Evolutionary conservation across 495 filamentous ascomycete species (phyloP), one percentile per base, ranked within the genome.

Genomic region (Penicillium desertorum): DNA sequence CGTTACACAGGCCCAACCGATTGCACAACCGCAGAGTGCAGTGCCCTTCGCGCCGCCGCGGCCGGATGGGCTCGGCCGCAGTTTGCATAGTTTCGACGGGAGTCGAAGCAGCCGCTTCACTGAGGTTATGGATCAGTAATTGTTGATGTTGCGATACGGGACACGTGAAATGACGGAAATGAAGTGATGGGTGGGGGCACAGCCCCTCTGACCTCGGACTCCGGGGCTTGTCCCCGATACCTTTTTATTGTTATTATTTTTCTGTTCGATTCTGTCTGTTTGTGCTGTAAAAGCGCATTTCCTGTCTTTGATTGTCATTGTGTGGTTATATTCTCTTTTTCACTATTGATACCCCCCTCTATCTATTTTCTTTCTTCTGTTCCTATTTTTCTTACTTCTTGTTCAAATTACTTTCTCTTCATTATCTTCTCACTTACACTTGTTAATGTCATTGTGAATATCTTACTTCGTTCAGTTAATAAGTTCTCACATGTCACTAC

Each of bases 41-140:
- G 34, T 70, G 8, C 65, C 66, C 10, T 56, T 59, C 1, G 58
- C 63, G 4, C 67, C 71, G 0, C 61, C 51, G 52, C 69, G 63
- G 51, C 69, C 72, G 23, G 79, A 82, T 50, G 67, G 69, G 41
- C 48, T 84, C n/a, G 81, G 81, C 32, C 75, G 81, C 45, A 83
- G 79, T 57, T 75, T 78, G 71, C 75, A 79, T 5, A 80, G 78
- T 48, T 71, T 73, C 30, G 81, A 83, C 62, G 81, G 82, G 23
- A 83, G 80, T 59, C 73, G 80, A 53, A 70, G 79, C 30, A 83
- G 81, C 58, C 77, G 78, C 43, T 85, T 85, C 60, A 80, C 80
- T 36, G 82, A 85, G 62, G 74, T 72, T 36, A 39, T 71, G 12
- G 68, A 70, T 51, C 39, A 62, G 54, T 63, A 49, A 70, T 47